These are phyloP conservation scores for Leucocoprinus leucothites DNA, from an alignment of 768 basidiomycete species.

Conservation along the genomic window DNA sequence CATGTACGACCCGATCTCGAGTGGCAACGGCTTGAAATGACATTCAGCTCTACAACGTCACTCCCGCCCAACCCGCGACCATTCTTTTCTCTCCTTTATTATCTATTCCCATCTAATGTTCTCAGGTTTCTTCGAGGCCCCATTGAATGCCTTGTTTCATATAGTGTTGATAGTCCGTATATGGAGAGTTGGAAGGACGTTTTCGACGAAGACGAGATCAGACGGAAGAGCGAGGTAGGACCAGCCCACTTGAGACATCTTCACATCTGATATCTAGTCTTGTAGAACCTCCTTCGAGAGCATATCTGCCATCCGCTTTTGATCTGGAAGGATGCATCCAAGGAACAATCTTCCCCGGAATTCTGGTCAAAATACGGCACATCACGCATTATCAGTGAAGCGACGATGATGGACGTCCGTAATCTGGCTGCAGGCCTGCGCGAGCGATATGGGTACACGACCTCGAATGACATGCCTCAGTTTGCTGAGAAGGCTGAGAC, in stretches of 20 bases:
- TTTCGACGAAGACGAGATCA: constrained; percentile 66
- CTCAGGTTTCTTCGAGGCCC: constrained; percentile 77
- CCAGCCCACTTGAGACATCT: not conserved
- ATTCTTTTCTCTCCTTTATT: constrained; percentile 81
- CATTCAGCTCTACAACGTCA: constrained; percentile 51
- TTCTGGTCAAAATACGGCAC: constrained; percentile 68
- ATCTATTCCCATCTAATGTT: constrained; percentile 88
- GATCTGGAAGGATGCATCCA: constrained; percentile 58
- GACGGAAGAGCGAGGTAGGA: constrained; percentile 68
- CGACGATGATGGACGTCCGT: constrained; percentile 62
- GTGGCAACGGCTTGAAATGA: constrained; percentile 66
- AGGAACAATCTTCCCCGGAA: constrained; percentile 60
- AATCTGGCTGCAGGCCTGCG: constrained; percentile 52
- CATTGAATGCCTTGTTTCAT: constrained; percentile 54
- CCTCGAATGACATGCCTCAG: not conserved
- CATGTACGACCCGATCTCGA: constrained; percentile 51
- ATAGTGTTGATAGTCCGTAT: constrained; percentile 54
- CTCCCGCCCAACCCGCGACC: constrained; percentile 56
- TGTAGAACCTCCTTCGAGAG: constrained; percentile 62
- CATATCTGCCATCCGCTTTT: constrained; percentile 75
- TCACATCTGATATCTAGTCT: constrained; percentile 11
- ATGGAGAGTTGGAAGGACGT: constrained; percentile 68
- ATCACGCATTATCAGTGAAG: constrained; percentile 62
- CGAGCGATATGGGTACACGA: constrained; percentile 24
- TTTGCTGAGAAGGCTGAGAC: not conserved